Percentiles rank a stretch among this genome's conserved stretches.
Evolutionary conservation across 2,329 filamentous ascomycete genomes (phyloP).

Genomic region (Hypocrella siamensis): DNA sequence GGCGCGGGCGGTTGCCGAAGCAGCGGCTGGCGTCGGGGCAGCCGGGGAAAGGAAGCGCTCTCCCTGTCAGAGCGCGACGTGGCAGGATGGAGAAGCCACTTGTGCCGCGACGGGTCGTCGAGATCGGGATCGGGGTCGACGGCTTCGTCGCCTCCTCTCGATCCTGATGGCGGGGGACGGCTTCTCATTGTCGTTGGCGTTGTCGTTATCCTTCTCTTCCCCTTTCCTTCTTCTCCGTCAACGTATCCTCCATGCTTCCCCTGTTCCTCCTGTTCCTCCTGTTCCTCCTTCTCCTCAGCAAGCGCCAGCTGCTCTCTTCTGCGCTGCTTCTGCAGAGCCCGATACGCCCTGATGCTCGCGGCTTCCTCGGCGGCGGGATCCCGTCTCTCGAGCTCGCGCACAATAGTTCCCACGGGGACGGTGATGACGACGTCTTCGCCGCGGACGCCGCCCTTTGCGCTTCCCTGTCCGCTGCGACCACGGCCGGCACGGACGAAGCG

Average conservation of each 20-base stretch:
- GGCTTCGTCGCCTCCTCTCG: slow-evolving; percentile 13
- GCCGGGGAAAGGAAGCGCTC: slow-evolving; percentile 29
- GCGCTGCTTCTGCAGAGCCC: slow-evolving; percentile 16
- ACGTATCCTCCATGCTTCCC: slow-evolving; percentile 4
- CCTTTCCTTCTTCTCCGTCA: slow-evolving; percentile 3
- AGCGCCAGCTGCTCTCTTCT: slow-evolving; percentile 15
- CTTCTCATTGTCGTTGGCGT: too few relatives aligned
- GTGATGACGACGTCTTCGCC: slow-evolving; percentile 79
- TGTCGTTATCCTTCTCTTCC: too few relatives aligned
- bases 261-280: background rate
- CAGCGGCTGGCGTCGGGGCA: slow-evolving; percentile 34
- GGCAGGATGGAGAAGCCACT: slow-evolving; percentile 80
- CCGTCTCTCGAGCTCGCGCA: slow-evolving; percentile 63
- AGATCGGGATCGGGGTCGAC: slow-evolving; percentile 24
- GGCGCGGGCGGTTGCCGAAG: slow-evolving; percentile 58
- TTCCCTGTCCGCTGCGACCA: slow-evolving; percentile 67
- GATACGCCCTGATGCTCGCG: slow-evolving; percentile 16
- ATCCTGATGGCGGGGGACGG: slow-evolving; percentile 1
- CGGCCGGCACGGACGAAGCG: slow-evolving; percentile 59
- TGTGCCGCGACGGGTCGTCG: slow-evolving; percentile 40
- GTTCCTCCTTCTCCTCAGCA: slow-evolving; percentile 14
- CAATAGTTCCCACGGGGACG: slow-evolving; percentile 83
- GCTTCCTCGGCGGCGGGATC: slow-evolving; percentile 62
- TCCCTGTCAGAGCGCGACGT: slow-evolving; percentile 54
- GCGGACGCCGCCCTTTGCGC: slow-evolving; percentile 55